These are phyloP conservation scores for Cyclocybe cylindracea DNA, from an alignment of 768 basidiomycete species.

Conservation along the genomic window DNA sequence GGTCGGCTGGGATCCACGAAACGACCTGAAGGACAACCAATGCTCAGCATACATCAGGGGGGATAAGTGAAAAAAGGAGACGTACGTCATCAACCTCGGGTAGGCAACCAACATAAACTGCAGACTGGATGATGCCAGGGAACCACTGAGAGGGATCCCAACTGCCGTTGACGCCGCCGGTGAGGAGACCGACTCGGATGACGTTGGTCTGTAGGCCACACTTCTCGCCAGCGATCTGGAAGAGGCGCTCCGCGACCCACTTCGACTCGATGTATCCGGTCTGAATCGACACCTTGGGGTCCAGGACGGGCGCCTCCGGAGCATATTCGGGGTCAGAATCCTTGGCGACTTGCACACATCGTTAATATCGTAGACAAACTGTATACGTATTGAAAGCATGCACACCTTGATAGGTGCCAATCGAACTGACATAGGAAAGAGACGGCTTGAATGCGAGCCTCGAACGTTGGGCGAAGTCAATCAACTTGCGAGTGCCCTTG, in stretches of 20 bases:
- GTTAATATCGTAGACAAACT: not conserved
- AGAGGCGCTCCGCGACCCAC: slow-evolving; percentile 42
- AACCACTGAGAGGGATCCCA: slow-evolving; percentile 45
- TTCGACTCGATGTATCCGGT: slow-evolving; percentile 42
- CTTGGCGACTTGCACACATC: slow-evolving; percentile 5
- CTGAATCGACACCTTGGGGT: slow-evolving; percentile 25
- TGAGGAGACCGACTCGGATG: slow-evolving; percentile 39
- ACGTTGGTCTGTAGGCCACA: slow-evolving; percentile 28
- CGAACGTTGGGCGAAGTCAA: slow-evolving; percentile 31
- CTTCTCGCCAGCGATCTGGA: slow-evolving; percentile 25
- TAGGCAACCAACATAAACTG: slow-evolving; percentile 24
- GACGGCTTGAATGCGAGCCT: slow-evolving; percentile 14
- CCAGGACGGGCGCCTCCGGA: slow-evolving; percentile 19
- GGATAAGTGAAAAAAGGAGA: not conserved
- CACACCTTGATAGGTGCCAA: slow-evolving; percentile 28
- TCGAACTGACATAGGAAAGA: slow-evolving; percentile 33
- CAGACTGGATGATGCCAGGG: slow-evolving; percentile 33
- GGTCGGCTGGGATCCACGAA: slow-evolving; percentile 26
- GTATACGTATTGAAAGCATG: not conserved
- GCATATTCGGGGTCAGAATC: slow-evolving; percentile 4
- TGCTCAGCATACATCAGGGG: not conserved
- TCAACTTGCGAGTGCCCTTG: slow-evolving; percentile 28
- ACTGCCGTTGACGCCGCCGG: slow-evolving; percentile 32
- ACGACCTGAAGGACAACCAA: slow-evolving; percentile 11
- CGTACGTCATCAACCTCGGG: slow-evolving; percentile 30